A percentile compares a stretch with the other conserved stretches of the same genome.
phyloP scores from a whole-genome alignment of 2,329 filamentous ascomycete genomes.

The Cladorrhinum sp. region DNA sequence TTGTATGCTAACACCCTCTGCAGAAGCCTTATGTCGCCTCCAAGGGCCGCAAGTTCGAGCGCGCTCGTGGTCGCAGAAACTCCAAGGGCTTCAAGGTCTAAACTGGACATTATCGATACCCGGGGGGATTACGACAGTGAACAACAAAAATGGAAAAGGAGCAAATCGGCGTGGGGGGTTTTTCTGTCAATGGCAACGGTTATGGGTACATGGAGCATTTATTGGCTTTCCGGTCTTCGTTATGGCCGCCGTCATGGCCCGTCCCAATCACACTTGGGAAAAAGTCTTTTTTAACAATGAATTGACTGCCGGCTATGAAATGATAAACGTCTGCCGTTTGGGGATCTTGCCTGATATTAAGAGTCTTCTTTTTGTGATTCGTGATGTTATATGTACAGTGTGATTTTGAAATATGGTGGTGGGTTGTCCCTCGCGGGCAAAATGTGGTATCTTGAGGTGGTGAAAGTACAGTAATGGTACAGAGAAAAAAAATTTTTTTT shows the following conservation, averaged over 20 bases:
- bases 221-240: slow-evolving; percentile 21
- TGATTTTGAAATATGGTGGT: background rate
- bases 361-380: background rate
- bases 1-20: slow-evolving; percentile 34
- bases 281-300: slow-evolving; percentile 26
- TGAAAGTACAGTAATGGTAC: slow-evolving; percentile 1
- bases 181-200: slow-evolving; percentile 23
- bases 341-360: background rate
- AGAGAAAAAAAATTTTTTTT: background rate
- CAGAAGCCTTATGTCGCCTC: slow-evolving; percentile 95
- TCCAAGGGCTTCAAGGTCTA: slow-evolving; percentile 99
- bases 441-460: background rate
- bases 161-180: slow-evolving; percentile 21
- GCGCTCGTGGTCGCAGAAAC: slow-evolving; percentile 96
- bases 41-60: slow-evolving; percentile 99
- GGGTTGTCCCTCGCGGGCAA: background rate
- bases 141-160: slow-evolving; percentile 12
- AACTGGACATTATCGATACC: slow-evolving; percentile 35
- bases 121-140: slow-evolving; percentile 17
- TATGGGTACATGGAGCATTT: slow-evolving; percentile 21
- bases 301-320: slow-evolving; percentile 19
- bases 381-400: background rate
- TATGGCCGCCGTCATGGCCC: slow-evolving; percentile 12
- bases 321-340: slow-evolving; percentile 7
- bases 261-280: slow-evolving; percentile 20